Evolutionary conservation across 169 alveolate species (phyloP).

Genomic region (Miamiensis avidus): DNA sequence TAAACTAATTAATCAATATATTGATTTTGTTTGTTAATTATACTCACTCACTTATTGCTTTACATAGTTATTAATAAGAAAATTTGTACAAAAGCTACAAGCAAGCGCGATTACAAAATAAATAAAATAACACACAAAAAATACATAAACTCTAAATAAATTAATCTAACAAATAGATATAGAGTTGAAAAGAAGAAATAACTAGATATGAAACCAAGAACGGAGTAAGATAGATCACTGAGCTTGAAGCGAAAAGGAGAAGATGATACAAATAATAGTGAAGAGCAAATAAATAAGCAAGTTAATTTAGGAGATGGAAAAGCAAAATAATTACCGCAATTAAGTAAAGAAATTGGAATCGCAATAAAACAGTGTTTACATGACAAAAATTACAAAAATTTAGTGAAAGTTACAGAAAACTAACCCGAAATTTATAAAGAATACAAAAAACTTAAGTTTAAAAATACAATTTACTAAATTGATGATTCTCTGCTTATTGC

Average conservation of each 20-base stretch:
- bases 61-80: no score
- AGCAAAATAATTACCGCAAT: not conserved
- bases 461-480: constrained; percentile 7
- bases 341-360: not conserved
- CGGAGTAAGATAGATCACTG: no score
- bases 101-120: no score
- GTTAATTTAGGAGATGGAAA: not conserved
- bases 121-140: no score
- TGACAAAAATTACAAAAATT: not conserved
- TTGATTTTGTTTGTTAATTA: no score
- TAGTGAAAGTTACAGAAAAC: not conserved
- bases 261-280: not conserved
- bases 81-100: no score
- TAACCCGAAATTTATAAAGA: constrained; percentile 16
- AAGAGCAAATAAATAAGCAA: not conserved
- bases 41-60: no score
- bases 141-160: no score
- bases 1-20: no score
- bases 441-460: constrained; percentile 11
- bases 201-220: no score
- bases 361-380: not conserved
- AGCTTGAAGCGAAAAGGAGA: constrained; percentile 27
- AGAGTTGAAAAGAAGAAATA: no score
- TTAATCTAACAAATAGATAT: no score
- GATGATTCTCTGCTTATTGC: constrained; percentile 9